Evolutionary conservation across 2,329 filamentous ascomycete species (phyloP).

Genomic region (Gliomastix tumulicola): DNA sequence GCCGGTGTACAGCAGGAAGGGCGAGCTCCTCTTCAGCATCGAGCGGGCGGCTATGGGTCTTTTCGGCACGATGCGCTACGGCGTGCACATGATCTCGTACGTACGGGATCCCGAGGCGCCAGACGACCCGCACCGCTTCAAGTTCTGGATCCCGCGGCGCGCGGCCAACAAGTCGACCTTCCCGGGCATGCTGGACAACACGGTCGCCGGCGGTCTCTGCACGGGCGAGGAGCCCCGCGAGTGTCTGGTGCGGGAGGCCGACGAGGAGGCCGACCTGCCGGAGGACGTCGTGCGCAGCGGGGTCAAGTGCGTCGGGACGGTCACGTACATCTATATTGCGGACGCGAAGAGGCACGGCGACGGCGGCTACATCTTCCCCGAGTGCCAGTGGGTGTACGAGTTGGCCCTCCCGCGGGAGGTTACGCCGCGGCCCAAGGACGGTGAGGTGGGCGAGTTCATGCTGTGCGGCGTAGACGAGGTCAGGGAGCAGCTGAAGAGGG

Average conservation of each 20-base stretch:
- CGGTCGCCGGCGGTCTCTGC: conserved; percentile 73
- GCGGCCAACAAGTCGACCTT: conserved; percentile 78
- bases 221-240: conserved; percentile 76
- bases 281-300: conserved; percentile 58
- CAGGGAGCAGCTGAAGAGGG: conserved; percentile 58
- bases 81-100: conserved; percentile 76
- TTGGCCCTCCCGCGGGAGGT: conserved; percentile 65
- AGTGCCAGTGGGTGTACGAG: conserved; percentile 89
- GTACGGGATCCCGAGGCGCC: conserved; percentile 31
- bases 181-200: conserved; percentile 89
- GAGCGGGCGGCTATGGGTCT: conserved; percentile 70
- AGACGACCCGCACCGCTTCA: conserved; percentile 55
- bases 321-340: conserved; percentile 82
- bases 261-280: conserved; percentile 80
- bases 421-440: conserved; percentile 70
- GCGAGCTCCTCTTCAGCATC: conserved; percentile 62
- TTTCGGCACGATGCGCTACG: conserved; percentile 71
- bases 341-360: conserved; percentile 73
- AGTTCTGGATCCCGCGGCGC: conserved; percentile 79
- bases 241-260: conserved; percentile 76
- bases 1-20: conserved; percentile 63
- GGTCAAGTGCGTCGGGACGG: conserved; percentile 55
- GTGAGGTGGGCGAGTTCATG: conserved; percentile 81
- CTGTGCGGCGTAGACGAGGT: conserved; percentile 74
- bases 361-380: conserved; percentile 76